phyloP scores from a whole-genome alignment of 148 eudicot species.

The Pharnaceum exiguum region DNA sequence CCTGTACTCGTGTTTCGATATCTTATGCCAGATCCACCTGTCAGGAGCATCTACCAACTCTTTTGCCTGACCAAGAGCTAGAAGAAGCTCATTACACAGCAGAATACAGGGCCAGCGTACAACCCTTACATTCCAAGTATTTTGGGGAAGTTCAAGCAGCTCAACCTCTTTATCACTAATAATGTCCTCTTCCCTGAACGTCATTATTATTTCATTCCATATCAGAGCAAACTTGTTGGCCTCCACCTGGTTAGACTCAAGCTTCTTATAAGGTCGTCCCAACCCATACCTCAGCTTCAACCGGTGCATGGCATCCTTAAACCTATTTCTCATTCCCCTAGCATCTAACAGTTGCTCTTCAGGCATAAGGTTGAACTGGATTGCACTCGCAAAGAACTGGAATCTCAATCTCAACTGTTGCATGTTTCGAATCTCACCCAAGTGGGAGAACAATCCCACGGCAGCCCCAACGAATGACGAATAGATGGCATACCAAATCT shows the following conservation, averaged over 20 bases:
- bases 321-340: slow-evolving; percentile 44
- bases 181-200: slow-evolving; percentile 86
- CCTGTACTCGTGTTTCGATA: slow-evolving; percentile 81
- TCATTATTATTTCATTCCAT: slow-evolving; percentile 82
- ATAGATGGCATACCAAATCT: slow-evolving; percentile 77
- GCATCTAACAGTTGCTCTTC: slow-evolving; percentile 36
- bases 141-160: slow-evolving; percentile 76
- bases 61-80: slow-evolving; percentile 68
- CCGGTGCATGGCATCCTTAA: slow-evolving; percentile 65
- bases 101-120: slow-evolving; percentile 93
- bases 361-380: slow-evolving; percentile 90
- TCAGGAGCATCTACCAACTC: slow-evolving; percentile 46
- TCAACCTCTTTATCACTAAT: slow-evolving; percentile 78
- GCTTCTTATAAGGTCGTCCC: slow-evolving; percentile 66
- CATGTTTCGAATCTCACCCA: slow-evolving; percentile 87
- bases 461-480: slow-evolving; percentile 60
- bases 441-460: slow-evolving; percentile 75
- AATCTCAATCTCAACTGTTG: slow-evolving; percentile 83
- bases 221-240: slow-evolving; percentile 80
- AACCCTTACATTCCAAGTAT: slow-evolving; percentile 77
- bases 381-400: slow-evolving; percentile 92
- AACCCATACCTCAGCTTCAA: slow-evolving; percentile 79
- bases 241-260: slow-evolving; percentile 81
- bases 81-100: slow-evolving; percentile 81
- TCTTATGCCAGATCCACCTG: slow-evolving; percentile 57